Base-by-base conservation (phyloP, 306 rosid species). In the Rosa persica region DNA sequence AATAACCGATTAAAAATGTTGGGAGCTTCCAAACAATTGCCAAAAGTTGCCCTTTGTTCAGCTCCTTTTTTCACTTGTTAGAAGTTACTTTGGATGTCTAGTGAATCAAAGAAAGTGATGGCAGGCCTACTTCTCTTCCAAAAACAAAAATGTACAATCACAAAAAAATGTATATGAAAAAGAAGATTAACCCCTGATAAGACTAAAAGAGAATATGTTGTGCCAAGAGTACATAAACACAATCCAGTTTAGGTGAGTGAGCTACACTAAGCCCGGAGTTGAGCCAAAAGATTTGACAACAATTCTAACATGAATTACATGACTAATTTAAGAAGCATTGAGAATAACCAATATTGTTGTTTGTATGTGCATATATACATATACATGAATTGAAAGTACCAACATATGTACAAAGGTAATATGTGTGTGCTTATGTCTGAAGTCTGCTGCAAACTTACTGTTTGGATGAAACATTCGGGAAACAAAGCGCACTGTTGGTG, bases 381-480 rank as follows among this genome's bases (percentile, higher is more conserved):
- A 64, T 6, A 34, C 69, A 34, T 62, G 39, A n/a, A 62, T 15
- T 62, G 4, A 5, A 34, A 30, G 30, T 16, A 58, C 43, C 57
- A 25, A 72, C 6, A 46, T 16, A 48, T n/a, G 76, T 43, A 67
- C 6, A 43, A n/a, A 27, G 8, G 12, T 20, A 36, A 80, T 6
- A 72, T 12, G 36, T 58, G 47, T 58, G 46, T 44, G 27, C 3
- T 52, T 17, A 12, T 17, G 10, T 15, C 30, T 75, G 27, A 40
- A 30, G 30, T 70, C 44, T 54, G 72, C 39, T 62, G 68, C 58
- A 12, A 62, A 87, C 99, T 91, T 81, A 95, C 99, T 95, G 72
- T 95, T 95, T 61, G 98, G 99, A 85, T 95, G 99, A 87, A 95
- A 95, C 99, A 95, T 95, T 71, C 97, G 89, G 75, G 99, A 95